Evolutionary conservation across 371 early-diverging fungal species (phyloP).

Genomic region (Mucor indicus): DNA sequence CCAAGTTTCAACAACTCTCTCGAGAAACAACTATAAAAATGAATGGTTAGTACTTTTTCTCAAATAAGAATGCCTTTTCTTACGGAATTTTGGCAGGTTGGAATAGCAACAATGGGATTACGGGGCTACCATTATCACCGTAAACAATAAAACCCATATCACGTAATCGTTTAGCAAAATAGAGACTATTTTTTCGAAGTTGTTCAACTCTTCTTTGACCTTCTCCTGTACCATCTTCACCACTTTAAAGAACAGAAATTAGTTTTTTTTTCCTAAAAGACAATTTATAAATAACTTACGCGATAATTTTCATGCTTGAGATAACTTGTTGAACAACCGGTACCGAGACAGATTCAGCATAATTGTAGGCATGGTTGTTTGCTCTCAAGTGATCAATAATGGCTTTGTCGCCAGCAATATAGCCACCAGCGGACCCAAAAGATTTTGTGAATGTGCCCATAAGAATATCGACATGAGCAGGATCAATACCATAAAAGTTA

Average conservation of each 20-base stretch:
- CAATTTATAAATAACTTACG: constrained; percentile 69
- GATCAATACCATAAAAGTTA: constrained; percentile 90
- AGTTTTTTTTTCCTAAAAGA: constrained; percentile 31
- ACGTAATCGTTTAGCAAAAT: constrained; percentile 80
- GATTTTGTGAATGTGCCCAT: constrained; percentile 99
- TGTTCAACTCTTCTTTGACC: constrained; percentile 80
- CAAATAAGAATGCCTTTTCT: too few relatives aligned
- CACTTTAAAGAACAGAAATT: constrained; percentile 52
- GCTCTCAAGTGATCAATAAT: constrained; percentile 85
- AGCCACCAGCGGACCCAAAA: constrained; percentile 98
- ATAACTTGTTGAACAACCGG: constrained; percentile 93
- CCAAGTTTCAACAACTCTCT: constrained; percentile 86
- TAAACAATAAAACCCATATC: constrained; percentile 93
- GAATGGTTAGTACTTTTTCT: neutral
- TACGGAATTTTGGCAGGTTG: constrained; percentile 96
- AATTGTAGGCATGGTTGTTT: constrained; percentile 76
- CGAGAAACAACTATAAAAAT: constrained; percentile 75
- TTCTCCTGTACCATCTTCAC: constrained; percentile 74
- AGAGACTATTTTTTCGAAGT: constrained; percentile 84
- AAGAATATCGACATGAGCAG: constrained; percentile 89
- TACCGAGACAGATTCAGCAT: constrained; percentile 93
- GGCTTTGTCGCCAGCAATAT: constrained; percentile 77
- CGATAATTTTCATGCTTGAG: constrained; percentile 84
- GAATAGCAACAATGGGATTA: constrained; percentile 93
- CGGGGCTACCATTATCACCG: constrained; percentile 91